Base-by-base conservation (phyloP, 805 yeast genomes). In the Saccharomycopsis babjevae region DNA sequence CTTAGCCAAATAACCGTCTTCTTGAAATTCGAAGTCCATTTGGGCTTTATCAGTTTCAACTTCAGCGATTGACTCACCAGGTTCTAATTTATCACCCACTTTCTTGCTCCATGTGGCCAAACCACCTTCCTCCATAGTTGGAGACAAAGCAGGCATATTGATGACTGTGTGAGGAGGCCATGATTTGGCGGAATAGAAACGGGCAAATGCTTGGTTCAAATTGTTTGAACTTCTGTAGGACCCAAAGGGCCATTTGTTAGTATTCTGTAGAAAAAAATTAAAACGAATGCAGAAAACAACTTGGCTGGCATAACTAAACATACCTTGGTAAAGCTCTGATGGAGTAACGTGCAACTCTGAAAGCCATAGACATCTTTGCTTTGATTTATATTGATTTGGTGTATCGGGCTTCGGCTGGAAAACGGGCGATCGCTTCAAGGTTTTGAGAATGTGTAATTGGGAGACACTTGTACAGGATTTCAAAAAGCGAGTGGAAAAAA, bases 61-160 rank as follows among this genome's bases (percentile, higher is more conserved):
- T 77, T 93, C 98, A 63, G 97, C 97, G 67, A 93, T 83, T 56
- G 94, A 85, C 72, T 92, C 97, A 75, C 99, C 99, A 22, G 97
- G 94, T 36, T 81, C 70, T 67, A 94, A 83, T 73, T 83, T 76
- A 73, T 94, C 99, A 70, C 99, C 99, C 43, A 85, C 89, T 54
- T 82, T 75, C 79, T 92, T 94, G 72, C 84, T 81, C 99, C 99
- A 94, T 62, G 83, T 79, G 46, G 93, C 93, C 66, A 94, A 78
- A 74, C 84, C 86, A 72, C 99, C 99, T 72, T 89, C 93, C 64
- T 97, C 88, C 99, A 94, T 94, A 59, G 99, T 94, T 66, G 99
- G 99, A n/a, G 98, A 93, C 69, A 94, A 79, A 10, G 99, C 99
- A 57, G 99, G 99, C 99, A 94, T 94, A 73, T 86, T 86, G 69